These are phyloP conservation scores for Scenedesmus sp. DNA, from an alignment of 163 green algal genomes.

Conservation along the genomic window DNA sequence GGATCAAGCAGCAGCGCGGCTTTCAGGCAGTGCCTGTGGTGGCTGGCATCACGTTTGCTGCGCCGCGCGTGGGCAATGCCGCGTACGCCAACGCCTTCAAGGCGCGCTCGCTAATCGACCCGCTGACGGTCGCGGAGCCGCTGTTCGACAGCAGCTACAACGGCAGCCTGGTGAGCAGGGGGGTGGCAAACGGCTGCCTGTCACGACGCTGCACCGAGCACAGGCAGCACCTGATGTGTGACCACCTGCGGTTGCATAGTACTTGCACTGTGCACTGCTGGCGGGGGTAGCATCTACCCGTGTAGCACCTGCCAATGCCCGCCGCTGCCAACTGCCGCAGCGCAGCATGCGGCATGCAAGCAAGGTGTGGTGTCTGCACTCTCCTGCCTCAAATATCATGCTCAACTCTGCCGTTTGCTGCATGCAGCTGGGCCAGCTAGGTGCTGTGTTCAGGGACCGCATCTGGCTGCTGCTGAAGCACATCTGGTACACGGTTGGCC, in stretches of 20 bases:
- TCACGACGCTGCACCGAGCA: too few species aligned
- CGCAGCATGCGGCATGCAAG: too few species aligned
- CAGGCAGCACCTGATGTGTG: neutral
- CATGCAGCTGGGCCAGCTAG: neutral
- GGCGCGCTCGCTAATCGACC: neutral
- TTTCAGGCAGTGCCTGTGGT: neutral
- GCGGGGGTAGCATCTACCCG: too few species aligned
- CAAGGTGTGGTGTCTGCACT: neutral
- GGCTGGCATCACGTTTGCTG: constrained; percentile 4
- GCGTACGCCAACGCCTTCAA: constrained; percentile 10
- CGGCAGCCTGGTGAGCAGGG: neutral
- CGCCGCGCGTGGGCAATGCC: neutral
- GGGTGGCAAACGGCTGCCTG: too few species aligned
- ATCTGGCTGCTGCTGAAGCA: neutral
- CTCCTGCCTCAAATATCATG: too few species aligned
- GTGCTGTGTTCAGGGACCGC: neutral
- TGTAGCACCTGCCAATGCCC: neutral
- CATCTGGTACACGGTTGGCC: neutral
- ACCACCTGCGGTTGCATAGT: neutral
- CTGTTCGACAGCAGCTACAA: neutral
- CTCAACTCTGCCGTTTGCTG: neutral
- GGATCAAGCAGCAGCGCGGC: neutral
- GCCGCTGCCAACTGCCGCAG: too few species aligned
- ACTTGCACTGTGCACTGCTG: neutral
- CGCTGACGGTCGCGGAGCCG: neutral